A percentile compares a stretch with the other conserved stretches of the same genome.
Evolutionary conservation across 176 grass and related monocot species (phyloP).

Genomic region (Dactylis glomerata): DNA sequence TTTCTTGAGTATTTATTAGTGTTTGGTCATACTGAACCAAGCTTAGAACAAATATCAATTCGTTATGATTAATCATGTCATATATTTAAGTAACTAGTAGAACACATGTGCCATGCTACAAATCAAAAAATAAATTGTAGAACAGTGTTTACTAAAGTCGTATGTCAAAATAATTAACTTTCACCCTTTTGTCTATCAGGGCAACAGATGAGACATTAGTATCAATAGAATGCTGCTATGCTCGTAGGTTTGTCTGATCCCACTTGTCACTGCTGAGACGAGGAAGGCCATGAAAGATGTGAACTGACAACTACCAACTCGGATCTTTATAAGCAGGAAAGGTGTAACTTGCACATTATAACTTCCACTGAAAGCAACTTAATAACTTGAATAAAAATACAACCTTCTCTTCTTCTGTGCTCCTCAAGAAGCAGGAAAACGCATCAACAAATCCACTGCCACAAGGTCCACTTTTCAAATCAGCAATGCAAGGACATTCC

Average conservation of each 20-base stretch:
- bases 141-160: not conserved
- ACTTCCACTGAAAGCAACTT: constrained; percentile 8
- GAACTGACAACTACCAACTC: not conserved
- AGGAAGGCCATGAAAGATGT: not conserved
- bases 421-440: constrained; percentile 84
- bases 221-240: not conserved
- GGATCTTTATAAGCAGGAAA: not conserved
- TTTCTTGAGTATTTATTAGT: not conserved
- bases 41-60: not conserved
- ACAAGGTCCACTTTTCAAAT: constrained; percentile 91
- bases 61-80: not conserved
- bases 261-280: not conserved
- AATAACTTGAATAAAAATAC: constrained; percentile 12
- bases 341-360: not conserved
- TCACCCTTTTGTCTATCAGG: not conserved
- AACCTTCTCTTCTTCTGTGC: constrained; percentile 88
- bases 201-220: not conserved
- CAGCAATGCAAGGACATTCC: constrained; percentile 84
- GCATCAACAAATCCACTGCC: constrained; percentile 74
- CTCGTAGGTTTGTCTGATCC: not conserved
- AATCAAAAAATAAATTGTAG: not conserved
- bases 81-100: not conserved
- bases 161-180: not conserved
- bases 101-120: not conserved
- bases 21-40: not conserved